Conservation (phyloP, 1,284 basidiomycete genomes). For the Malassezia obtusa region DNA sequence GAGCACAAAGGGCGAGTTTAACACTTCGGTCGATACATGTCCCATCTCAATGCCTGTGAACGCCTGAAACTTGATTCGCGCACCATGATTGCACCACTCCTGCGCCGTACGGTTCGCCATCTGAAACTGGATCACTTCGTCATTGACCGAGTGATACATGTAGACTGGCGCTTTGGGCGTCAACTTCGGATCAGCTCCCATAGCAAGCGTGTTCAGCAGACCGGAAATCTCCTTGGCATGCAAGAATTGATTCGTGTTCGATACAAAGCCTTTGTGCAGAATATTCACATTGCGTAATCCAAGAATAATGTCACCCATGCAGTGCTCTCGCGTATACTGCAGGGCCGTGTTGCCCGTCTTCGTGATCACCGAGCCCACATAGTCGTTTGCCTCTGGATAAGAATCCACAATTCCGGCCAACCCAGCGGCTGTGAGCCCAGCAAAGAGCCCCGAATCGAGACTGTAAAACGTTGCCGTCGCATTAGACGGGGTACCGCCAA, state of each 20-base stretch:
- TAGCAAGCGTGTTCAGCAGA: slow-evolving; percentile 2
- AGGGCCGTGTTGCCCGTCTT: slow-evolving; percentile 20
- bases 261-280: neutral
- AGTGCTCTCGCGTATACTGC: slow-evolving; percentile 20
- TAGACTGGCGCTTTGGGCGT: slow-evolving; percentile 29
- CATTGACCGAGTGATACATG: slow-evolving; percentile 31
- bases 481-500: slow-evolving; percentile 38
- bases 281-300: slow-evolving; percentile 23
- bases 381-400: slow-evolving; percentile 29
- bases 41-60: slow-evolving; percentile 15
- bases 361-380: slow-evolving; percentile 22
- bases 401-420: slow-evolving; percentile 26
- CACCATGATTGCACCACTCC: slow-evolving; percentile 35
- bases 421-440: slow-evolving; percentile 35
- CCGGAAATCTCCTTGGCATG: neutral
- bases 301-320: slow-evolving; percentile 14
- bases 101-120: slow-evolving; percentile 20
- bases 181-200: slow-evolving; percentile 3
- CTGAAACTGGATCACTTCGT: slow-evolving; percentile 37
- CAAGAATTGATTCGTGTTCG: slow-evolving; percentile 5
- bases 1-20: slow-evolving; percentile 16
- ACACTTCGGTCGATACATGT: slow-evolving; percentile 17
- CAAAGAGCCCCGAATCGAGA: slow-evolving; percentile 14
- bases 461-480: slow-evolving; percentile 20
- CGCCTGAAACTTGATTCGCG: slow-evolving; percentile 26